A percentile compares a stretch with the other conserved stretches of the same genome.
Evolutionary conservation across 306 rosid genomes (phyloP).

Genomic region (Castanopsis chinensis): DNA sequence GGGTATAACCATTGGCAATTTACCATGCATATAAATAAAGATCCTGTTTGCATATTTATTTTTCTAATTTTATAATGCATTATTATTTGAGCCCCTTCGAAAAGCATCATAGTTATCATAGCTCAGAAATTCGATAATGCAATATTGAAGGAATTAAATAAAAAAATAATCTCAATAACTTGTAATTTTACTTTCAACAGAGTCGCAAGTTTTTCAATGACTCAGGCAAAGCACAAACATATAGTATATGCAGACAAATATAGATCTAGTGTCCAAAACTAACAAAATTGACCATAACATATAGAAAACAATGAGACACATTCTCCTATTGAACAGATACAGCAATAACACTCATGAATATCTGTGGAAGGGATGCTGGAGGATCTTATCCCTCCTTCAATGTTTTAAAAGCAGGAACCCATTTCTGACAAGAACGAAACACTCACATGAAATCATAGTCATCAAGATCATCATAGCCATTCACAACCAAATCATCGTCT

Average conservation of each 20-base stretch:
- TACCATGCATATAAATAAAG: too few species aligned
- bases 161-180: not conserved
- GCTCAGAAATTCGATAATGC: not conserved
- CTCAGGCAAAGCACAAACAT: slow-evolving; percentile 13
- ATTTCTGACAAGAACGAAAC: slow-evolving; percentile 20
- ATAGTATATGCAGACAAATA: not conserved
- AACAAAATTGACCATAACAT: slow-evolving; percentile 39
- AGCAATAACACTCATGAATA: slow-evolving; percentile 36
- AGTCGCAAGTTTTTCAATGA: not conserved
- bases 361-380: slow-evolving; percentile 34
- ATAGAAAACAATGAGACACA: slow-evolving; percentile 24
- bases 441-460: slow-evolving; percentile 90
- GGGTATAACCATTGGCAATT: too few species aligned
- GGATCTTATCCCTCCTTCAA: slow-evolving; percentile 41
- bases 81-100: too few species aligned
- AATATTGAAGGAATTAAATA: not conserved
- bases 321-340: slow-evolving; percentile 34
- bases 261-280: slow-evolving; percentile 6
- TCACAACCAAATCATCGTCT: slow-evolving; percentile 66
- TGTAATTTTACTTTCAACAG: not conserved
- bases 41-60: too few species aligned
- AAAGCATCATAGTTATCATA: not conserved
- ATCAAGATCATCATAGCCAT: slow-evolving; percentile 60
- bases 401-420: slow-evolving; percentile 29
- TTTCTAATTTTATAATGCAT: too few species aligned